phyloP scores from a whole-genome alignment of 1,139 yeast genomes.

The Saccharomyces uvarum region DNA sequence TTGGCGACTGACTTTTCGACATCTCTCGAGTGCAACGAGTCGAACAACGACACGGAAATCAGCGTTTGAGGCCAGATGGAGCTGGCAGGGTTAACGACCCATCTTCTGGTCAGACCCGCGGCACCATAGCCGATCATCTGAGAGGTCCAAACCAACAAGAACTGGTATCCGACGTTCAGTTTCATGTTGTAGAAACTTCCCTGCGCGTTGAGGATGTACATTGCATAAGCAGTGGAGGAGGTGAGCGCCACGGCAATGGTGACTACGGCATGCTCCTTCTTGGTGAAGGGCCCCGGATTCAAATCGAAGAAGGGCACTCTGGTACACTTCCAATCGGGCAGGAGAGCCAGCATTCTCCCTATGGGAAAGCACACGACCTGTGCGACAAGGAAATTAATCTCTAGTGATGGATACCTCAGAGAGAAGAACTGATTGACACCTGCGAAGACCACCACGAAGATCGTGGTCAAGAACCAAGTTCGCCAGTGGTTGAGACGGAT shows the following conservation, averaged over 20 bases:
- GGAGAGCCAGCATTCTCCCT: constrained; percentile 38
- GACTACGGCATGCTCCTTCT: constrained; percentile 53
- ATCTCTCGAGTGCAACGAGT: constrained; percentile 32
- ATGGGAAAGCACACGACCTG: constrained; percentile 47
- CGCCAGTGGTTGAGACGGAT: constrained; percentile 44
- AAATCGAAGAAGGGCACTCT: constrained; percentile 29
- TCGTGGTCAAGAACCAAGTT: constrained; percentile 42
- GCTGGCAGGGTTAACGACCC: constrained; percentile 34
- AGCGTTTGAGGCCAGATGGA: constrained; percentile 38
- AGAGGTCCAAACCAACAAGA: constrained; percentile 46
- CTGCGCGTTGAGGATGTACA: constrained; percentile 51
- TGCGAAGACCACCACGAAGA: constrained; percentile 44
- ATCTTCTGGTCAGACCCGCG: constrained; percentile 43
- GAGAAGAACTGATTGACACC: constrained; percentile 47
- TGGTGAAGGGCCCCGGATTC: constrained; percentile 52
- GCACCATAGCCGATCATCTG: constrained; percentile 53
- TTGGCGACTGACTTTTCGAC: constrained; percentile 30
- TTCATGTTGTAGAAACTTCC: constrained; percentile 41
- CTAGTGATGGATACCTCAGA: constrained; percentile 41
- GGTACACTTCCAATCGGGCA: constrained; percentile 35
- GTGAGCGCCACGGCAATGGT: constrained; percentile 47
- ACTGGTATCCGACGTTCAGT: constrained; percentile 37
- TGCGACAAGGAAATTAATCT: constrained; percentile 44
- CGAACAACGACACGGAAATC: constrained; percentile 34
- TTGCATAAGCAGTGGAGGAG: constrained; percentile 47